Base-by-base conservation (phyloP, 805 yeast species). In the Candida corydali region DNA sequence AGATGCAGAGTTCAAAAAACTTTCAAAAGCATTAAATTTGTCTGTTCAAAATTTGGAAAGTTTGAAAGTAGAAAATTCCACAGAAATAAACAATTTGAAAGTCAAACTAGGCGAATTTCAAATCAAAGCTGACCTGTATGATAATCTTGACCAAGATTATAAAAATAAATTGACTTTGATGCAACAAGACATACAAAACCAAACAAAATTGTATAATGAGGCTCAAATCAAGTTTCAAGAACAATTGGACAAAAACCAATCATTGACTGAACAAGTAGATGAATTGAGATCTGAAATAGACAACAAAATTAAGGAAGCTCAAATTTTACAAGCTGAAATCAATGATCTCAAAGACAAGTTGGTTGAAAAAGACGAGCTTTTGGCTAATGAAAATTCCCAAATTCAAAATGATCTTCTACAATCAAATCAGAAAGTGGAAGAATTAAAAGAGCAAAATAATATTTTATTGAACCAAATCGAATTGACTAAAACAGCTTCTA, bases 391-490 rank as follows among this genome's bases (percentile, higher is more conserved):
- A 25, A 49, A 46, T 22, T 36, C 50, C 1, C 37, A 46, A 7
- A 34, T 56, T 6, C 59, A 54, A 23, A 61, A 59, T 12, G 59
- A 62, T 19, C 50, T 82, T 30, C 65, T 60, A n/a, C 44, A 54
- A 16, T 59, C 73, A 7, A 68, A 65, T 16, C 46, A 57, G 3
- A 73, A 78, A 42, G 50, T 75, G 17, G 69, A 73, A 16, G 88
- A 80, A 36, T 58, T 85, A 26, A 63, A 74, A 10, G 66, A 75
- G n/a, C 94, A 86, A 52, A 84, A 86, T 52, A 65, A 75, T 33
- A 65, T 85, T 4, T 61, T 86, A 12, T 71, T 81, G 41, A 80
- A 78, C 44, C 93, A 86, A 55, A 57, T 87, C 18, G 91, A 82
- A 40, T 47, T 52, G 33, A 32, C 47, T 23, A 47, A 49, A 32